Evolutionary conservation across 1,139 yeast species (phyloP).

Genomic region (Yamadazyma songkhlaensis): DNA sequence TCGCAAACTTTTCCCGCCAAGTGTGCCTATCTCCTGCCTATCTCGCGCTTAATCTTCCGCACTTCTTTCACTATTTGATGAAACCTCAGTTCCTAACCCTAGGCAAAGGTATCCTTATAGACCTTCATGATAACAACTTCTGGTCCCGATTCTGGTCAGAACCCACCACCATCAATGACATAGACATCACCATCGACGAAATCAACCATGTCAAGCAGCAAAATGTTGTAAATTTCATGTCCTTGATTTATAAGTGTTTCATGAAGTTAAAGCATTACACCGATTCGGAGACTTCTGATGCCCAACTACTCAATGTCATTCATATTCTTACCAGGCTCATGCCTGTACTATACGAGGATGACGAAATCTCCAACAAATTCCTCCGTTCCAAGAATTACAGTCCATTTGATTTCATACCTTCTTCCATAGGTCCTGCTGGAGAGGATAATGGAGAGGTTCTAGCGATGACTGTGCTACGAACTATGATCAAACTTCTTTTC

Average conservation of each 20-base stretch:
- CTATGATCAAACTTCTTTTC: slow-evolving; percentile 54
- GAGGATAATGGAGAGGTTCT: slow-evolving; percentile 3
- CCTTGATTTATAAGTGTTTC: slow-evolving; percentile 46
- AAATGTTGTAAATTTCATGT: slow-evolving; percentile 54
- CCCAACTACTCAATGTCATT: slow-evolving; percentile 52
- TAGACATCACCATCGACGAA: slow-evolving; percentile 56
- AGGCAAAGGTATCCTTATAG: slow-evolving; percentile 53
- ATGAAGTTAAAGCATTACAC: slow-evolving; percentile 19
- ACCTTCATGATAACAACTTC: slow-evolving; percentile 40
- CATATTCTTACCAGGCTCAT: slow-evolving; percentile 61
- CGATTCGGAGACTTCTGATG: slow-evolving; percentile 5
- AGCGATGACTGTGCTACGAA: slow-evolving; percentile 9
- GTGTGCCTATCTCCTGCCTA: too few species aligned
- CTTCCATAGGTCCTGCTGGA: background rate
- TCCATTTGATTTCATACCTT: slow-evolving; percentile 1
- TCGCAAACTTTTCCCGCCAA: too few species aligned
- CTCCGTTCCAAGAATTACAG: slow-evolving; percentile 22
- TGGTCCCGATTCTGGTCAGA: slow-evolving; percentile 47
- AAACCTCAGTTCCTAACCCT: slow-evolving; percentile 20
- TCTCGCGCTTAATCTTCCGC: too few species aligned
- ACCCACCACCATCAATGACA: slow-evolving; percentile 43
- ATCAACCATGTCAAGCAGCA: slow-evolving; percentile 57
- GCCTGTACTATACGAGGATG: slow-evolving; percentile 64
- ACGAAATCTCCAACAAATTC: slow-evolving; percentile 30
- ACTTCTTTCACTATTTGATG: background rate